Conservation (phyloP, 2,329 filamentous ascomycete genomes). For the Akanthomyces muscarius region DNA sequence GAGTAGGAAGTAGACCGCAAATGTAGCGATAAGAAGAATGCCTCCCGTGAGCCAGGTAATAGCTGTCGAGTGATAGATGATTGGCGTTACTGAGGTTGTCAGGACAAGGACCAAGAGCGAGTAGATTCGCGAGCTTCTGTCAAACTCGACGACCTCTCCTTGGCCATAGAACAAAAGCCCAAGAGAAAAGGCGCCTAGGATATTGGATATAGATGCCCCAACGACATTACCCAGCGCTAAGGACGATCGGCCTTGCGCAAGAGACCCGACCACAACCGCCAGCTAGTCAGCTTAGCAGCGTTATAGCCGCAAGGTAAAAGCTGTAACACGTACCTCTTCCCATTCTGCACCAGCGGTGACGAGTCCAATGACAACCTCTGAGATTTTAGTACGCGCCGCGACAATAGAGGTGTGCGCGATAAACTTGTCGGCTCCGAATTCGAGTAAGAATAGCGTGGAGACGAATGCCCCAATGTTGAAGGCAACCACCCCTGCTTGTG, state of each 20-base stretch:
- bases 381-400: conserved; percentile 40
- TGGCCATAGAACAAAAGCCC: conserved; percentile 41
- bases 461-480: conserved; percentile 39
- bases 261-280: conserved; percentile 44
- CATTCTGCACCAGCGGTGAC: conserved; percentile 24
- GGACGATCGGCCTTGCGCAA: conserved; percentile 41
- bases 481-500: background rate
- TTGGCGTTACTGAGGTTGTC: conserved; percentile 37
- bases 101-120: conserved; percentile 38
- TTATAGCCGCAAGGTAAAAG: background rate
- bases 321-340: background rate
- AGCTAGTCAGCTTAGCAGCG: conserved; percentile 28
- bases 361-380: conserved; percentile 45
- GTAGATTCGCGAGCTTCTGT: conserved; percentile 45
- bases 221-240: conserved; percentile 52
- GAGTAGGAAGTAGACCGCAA: background rate
- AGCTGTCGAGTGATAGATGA: conserved; percentile 21
- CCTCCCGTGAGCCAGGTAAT: background rate
- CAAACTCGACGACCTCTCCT: conserved; percentile 32
- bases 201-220: conserved; percentile 51
- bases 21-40: background rate
- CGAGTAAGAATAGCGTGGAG: conserved; percentile 44
- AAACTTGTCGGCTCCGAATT: conserved; percentile 50
- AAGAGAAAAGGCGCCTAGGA: conserved; percentile 52
- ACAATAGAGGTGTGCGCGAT: conserved; percentile 47